These are phyloP conservation scores for Termitomyces sp. DNA, from an alignment of 768 basidiomycete species.

Conservation along the genomic window DNA sequence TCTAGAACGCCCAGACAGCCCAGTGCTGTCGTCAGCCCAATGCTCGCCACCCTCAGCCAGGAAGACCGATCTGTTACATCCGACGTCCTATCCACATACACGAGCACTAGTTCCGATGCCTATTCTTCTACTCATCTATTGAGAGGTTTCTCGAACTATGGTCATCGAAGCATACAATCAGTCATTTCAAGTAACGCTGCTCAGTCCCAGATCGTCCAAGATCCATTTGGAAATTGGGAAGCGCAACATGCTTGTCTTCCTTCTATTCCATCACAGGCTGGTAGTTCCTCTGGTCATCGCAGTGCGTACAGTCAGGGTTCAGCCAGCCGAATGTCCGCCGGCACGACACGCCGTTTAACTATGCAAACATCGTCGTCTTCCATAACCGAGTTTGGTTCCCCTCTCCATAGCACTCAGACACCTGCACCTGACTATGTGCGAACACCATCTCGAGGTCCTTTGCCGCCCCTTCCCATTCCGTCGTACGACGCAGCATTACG, in stretches of 20 bases:
- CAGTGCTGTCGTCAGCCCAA: constrained; percentile 5
- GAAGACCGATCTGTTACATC: not conserved
- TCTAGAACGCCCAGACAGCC: not conserved
- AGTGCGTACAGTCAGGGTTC: not conserved
- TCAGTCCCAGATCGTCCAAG: not conserved
- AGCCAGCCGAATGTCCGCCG: not conserved
- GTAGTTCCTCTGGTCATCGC: not conserved
- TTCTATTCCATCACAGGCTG: not conserved
- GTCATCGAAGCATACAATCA: constrained; percentile 7
- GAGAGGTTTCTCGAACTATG: not conserved
- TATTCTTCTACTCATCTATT: constrained; percentile 6
- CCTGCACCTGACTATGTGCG: not conserved
- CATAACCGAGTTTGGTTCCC: not conserved
- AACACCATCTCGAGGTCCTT: constrained; percentile 14
- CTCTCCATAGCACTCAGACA: not conserved
- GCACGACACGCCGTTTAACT: not conserved
- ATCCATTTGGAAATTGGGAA: not conserved
- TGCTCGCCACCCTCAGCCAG: constrained; percentile 11
- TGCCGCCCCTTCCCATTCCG: constrained; percentile 15
- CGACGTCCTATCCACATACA: constrained; percentile 1
- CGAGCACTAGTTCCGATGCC: constrained; percentile 2
- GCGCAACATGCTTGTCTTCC: not conserved
- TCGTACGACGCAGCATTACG: constrained; percentile 13
- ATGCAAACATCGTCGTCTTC: constrained; percentile 1
- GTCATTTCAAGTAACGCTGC: not conserved